phyloP scores from a whole-genome alignment of 371 early-diverging fungal genomes.

The Blastocladiella emersonii region DNA sequence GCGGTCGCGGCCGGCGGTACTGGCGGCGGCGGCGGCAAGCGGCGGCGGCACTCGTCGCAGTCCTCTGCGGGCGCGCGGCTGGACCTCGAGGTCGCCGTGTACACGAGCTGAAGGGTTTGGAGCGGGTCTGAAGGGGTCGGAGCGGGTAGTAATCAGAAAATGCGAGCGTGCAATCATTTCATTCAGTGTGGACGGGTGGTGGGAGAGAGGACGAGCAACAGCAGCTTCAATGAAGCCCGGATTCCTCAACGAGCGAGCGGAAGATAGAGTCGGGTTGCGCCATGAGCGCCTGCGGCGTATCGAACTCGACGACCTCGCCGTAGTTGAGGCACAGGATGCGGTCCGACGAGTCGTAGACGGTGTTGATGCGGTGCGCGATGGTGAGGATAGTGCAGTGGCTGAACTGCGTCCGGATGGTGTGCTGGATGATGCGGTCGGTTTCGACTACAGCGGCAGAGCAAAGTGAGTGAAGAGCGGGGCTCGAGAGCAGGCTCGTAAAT shows the following conservation, averaged over 20 bases:
- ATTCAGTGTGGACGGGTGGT: no score
- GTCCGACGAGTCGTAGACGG: constrained; percentile 71
- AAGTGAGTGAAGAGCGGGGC: constrained; percentile 15
- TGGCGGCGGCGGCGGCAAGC: no score
- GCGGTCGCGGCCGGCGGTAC: no score
- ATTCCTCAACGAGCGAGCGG: constrained; percentile 55
- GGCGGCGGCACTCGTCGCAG: no score
- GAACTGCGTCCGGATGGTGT: constrained; percentile 74
- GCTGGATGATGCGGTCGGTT: constrained; percentile 56
- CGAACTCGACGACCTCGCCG: constrained; percentile 66
- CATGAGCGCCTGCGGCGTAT: constrained; percentile 50
- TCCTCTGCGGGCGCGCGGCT: no score
- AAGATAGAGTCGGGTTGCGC: constrained; percentile 47
- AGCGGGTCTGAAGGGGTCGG: no score
- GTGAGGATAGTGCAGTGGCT: constrained; percentile 77
- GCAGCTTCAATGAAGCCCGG: constrained; percentile 5
- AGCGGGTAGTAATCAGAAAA: no score
- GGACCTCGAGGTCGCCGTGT: no score
- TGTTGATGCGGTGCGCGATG: constrained; percentile 85
- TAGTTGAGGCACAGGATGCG: constrained; percentile 67
- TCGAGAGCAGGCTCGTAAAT: not conserved
- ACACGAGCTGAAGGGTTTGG: no score
- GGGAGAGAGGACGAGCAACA: no score
- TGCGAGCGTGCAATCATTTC: no score
- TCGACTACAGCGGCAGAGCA: constrained; percentile 19